These are phyloP conservation scores for Zygnema circumcarinatum DNA, from an alignment of 139 green algal genomes.

Conservation along the genomic window DNA sequence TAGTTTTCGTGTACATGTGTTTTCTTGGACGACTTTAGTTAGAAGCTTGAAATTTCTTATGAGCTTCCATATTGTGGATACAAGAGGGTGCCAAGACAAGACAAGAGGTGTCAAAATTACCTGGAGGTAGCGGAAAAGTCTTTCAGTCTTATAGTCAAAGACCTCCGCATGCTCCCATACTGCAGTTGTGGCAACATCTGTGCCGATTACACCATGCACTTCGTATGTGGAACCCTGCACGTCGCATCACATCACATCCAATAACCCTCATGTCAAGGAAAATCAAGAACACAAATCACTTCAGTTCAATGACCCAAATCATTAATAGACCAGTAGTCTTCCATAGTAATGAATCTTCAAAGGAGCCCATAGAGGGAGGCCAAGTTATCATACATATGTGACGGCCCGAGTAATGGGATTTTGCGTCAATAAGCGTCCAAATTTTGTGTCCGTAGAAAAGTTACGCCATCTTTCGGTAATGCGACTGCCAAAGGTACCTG, in stretches of 20 bases:
- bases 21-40: no score
- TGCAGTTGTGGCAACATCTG: neutral
- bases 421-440: neutral
- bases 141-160: constrained; percentile 74
- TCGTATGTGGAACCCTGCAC: constrained; percentile 12
- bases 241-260: neutral
- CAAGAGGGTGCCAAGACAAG: neutral
- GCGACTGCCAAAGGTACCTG: neutral
- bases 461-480: neutral
- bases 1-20: no score
- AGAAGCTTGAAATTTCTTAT: no score
- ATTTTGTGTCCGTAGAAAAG: neutral
- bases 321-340: no score
- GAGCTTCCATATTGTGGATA: no score
- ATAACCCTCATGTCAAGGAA: no score
- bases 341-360: no score
- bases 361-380: no score
- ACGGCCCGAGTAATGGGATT: neutral
- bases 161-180: constrained; percentile 65
- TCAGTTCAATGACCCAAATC: no score
- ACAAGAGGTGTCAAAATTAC: neutral
- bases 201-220: constrained; percentile 10
- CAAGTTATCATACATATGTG: neutral
- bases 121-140: constrained; percentile 66
- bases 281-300: no score